These are phyloP conservation scores for Pinus taeda DNA, from an alignment of 75 land plant genomes.

Conservation along the genomic window DNA sequence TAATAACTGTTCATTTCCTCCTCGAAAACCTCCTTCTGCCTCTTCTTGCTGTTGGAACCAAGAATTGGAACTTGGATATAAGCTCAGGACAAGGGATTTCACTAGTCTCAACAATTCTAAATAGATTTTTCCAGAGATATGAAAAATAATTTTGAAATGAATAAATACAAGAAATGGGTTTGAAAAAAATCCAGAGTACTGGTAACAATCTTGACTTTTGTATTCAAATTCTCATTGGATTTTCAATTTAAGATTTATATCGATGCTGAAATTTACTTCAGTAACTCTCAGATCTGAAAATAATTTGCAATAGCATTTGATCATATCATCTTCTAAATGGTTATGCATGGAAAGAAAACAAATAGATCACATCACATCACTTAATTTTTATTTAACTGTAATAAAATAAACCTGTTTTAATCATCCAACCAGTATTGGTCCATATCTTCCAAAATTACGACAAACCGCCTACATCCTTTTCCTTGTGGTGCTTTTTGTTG, in stretches of 20 bases:
- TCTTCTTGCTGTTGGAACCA: constrained; percentile 77
- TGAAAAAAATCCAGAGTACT: neutral
- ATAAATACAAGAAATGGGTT: neutral
- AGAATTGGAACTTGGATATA: neutral
- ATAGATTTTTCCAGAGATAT: neutral
- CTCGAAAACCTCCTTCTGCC: constrained; percentile 58
- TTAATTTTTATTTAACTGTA: neutral
- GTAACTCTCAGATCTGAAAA: neutral
- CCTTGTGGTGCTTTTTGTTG: neutral
- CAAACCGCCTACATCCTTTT: neutral
- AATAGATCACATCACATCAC: neutral
- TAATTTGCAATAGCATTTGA: neutral
- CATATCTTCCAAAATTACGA: neutral
- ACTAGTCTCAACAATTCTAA: neutral
- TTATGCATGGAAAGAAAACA: neutral
- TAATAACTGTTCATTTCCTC: constrained; percentile 66
- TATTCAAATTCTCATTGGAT: neutral
- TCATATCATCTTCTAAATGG: neutral
- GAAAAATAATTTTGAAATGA: neutral
- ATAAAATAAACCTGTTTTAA: neutral
- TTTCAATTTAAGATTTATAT: neutral
- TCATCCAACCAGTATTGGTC: neutral
- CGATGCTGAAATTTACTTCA: neutral
- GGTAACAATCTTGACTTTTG: neutral
- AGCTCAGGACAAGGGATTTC: neutral